Conservation (phyloP, 305 asterid genomes). For the Solanum chacoense region DNA sequence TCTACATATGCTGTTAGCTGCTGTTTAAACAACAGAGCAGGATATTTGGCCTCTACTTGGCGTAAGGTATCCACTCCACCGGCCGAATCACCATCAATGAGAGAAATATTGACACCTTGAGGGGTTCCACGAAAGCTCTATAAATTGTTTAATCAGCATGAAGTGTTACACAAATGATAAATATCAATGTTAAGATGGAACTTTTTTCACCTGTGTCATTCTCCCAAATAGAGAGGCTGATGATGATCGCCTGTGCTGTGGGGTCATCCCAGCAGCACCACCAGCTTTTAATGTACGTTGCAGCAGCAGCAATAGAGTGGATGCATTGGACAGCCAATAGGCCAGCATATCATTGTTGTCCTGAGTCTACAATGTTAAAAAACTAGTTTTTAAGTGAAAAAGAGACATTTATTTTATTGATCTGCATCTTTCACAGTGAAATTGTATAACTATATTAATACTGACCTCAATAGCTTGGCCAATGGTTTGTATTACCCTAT, state of each 20-base stretch:
- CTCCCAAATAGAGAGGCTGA: conserved; percentile 91
- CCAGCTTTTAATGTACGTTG: conserved; percentile 95
- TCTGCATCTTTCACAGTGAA: conserved; percentile 45
- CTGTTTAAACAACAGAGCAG: conserved; percentile 78
- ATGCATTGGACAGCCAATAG: conserved; percentile 82
- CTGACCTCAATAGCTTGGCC: conserved; percentile 93
- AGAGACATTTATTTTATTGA: conserved; percentile 16
- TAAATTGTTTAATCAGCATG: neutral
- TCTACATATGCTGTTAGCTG: conserved; percentile 97
- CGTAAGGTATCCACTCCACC: conserved; percentile 30
- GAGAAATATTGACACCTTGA: conserved; percentile 74
- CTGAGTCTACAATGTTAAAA: conserved; percentile 46
- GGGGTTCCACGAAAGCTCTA: conserved; percentile 95
- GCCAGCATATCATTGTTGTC: conserved; percentile 79
- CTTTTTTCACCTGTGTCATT: conserved; percentile 72
- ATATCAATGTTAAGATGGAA: neutral
- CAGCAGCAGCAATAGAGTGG: conserved; percentile 78
- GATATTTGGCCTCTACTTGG: conserved; percentile 75
- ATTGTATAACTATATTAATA: neutral
- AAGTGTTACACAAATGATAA: neutral
- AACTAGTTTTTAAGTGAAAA: neutral
- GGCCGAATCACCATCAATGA: conserved; percentile 43
- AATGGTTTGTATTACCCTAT: conserved; percentile 88
- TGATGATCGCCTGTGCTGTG: conserved; percentile 58
- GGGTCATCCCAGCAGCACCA: conserved; percentile 60